These are phyloP conservation scores for Sanghuangporus weigelae DNA, from an alignment of 1,284 basidiomycete species.

Conservation along the genomic window DNA sequence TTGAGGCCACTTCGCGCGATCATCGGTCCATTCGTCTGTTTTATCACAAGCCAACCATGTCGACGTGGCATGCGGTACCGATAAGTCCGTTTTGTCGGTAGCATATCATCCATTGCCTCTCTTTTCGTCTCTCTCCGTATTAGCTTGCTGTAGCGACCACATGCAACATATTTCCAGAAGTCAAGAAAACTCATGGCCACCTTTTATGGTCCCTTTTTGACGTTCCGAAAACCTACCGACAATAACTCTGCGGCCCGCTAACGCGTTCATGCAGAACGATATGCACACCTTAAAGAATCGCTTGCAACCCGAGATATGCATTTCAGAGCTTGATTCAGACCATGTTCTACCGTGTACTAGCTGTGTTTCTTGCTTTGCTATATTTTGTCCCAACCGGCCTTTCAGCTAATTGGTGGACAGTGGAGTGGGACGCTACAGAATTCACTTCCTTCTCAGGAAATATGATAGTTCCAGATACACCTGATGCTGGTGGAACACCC, in stretches of 20 bases:
- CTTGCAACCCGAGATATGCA: too few species aligned
- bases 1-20: background rate
- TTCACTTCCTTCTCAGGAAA: constrained; percentile 20
- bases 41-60: background rate
- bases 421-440: constrained; percentile 22
- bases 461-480: constrained; percentile 18
- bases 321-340: background rate
- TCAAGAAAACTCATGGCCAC: background rate
- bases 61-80: background rate
- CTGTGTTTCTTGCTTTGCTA: background rate
- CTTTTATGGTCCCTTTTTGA: background rate
- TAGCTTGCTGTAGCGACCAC: background rate
- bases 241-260: background rate
- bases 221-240: background rate
- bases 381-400: background rate
- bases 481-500: constrained; percentile 18
- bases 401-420: constrained; percentile 19
- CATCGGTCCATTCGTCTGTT: background rate
- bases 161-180: background rate
- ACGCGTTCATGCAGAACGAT: background rate
- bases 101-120: background rate
- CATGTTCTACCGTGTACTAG: background rate
- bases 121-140: background rate
- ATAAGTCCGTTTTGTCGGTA: background rate
- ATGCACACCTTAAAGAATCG: background rate